Base-by-base conservation (phyloP, 1,139 yeast genomes). In the Candida frijolesensis region DNA sequence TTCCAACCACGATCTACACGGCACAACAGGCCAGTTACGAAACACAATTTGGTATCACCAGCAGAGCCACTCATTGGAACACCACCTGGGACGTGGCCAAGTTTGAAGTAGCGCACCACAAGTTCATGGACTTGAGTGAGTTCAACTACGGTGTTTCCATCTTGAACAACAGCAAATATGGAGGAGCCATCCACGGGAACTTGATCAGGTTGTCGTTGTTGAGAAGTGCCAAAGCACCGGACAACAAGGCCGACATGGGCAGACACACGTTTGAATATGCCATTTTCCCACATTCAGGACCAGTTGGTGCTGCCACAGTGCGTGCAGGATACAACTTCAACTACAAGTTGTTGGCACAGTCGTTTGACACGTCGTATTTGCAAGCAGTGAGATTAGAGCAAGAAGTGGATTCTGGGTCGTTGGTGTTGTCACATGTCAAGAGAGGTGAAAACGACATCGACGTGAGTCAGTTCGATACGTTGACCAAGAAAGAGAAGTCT, bases 71-170 rank as follows among this genome's bases (percentile, higher is more conserved):
- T 0, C 98, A 92, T 67, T 92, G 78, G 72, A 94, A 94, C 65
- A 92, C 98, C 1, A 74, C 90, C 1, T 92, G 98, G 98, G 99
- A 92, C 63, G 87, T 86, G 40, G 98, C 98, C 53, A 91, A 91
- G 68, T 94, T 94, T 68, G 99, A 94, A 69, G 97, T 91, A 18
- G 89, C 97, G 60, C 92, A 88, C 61, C 98, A 94, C 68, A 89
- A 89, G 64, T 94, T 90, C 72, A 92, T 95, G 64, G 98, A 94
- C 65, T 84, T 89, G 62, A 87, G 96, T 35, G 98, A 90, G 61
- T 82, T 74, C 66, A 82, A 82, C 54, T 91, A 89, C 63, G 98
- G 98, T 61, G 96, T 91, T n/a, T 80, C 96, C 0, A 70, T 94
- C 25, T 66, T 94, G 61, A 94, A 92, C 65, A 86, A 90, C 68